phyloP scores from a whole-genome alignment of 768 basidiomycete species.

The Phanerochaete carnosa region DNA sequence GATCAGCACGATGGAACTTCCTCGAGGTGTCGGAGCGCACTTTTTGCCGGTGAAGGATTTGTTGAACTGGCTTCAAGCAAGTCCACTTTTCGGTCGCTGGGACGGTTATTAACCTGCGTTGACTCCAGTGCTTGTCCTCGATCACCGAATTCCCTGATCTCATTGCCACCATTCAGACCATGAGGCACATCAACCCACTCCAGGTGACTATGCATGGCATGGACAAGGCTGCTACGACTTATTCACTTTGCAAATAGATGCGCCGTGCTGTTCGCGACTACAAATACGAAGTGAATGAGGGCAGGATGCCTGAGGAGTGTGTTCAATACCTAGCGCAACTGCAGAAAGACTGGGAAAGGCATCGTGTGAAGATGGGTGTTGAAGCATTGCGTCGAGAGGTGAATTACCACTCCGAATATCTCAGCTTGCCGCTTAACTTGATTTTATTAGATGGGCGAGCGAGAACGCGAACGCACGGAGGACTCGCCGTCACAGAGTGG shows the following conservation, averaged over 20 bases:
- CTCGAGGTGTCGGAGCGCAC: constrained; percentile 74
- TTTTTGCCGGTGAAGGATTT: constrained; percentile 84
- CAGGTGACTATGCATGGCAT: constrained; percentile 53
- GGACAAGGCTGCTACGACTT: not conserved
- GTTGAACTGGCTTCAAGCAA: constrained; percentile 80
- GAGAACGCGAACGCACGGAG: constrained; percentile 61
- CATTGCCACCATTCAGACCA: constrained; percentile 84
- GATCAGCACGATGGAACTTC: constrained; percentile 79
- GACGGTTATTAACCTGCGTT: not conserved
- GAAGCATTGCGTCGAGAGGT: constrained; percentile 85
- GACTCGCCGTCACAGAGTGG: constrained; percentile 46
- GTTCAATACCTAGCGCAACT: constrained; percentile 90
- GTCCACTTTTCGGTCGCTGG: constrained; percentile 7
- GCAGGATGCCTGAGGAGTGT: constrained; percentile 93
- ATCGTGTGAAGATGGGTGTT: constrained; percentile 83
- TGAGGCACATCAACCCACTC: constrained; percentile 86
- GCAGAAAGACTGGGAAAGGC: constrained; percentile 97
- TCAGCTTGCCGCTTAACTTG: not conserved
- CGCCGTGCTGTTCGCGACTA: constrained; percentile 91
- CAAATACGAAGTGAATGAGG: constrained; percentile 91
- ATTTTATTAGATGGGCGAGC: constrained; percentile 54
- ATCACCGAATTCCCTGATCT: constrained; percentile 85
- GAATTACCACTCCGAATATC: not conserved
- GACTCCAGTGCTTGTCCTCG: constrained; percentile 71
- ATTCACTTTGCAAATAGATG: constrained; percentile 53